phyloP scores from a whole-genome alignment of 441 rosid species.

The Iberis amara region DNA sequence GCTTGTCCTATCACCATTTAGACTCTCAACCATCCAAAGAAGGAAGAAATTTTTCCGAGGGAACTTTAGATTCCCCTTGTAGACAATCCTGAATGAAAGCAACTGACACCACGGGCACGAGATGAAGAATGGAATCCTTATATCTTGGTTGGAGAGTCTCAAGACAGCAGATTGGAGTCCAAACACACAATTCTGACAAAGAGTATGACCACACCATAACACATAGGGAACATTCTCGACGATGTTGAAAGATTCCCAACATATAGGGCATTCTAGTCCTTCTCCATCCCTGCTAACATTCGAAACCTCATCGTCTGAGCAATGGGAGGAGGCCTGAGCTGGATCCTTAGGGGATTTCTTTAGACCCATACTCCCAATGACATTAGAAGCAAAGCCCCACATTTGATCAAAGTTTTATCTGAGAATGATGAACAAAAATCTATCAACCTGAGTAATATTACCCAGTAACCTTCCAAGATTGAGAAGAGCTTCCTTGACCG shows the following conservation, averaged over 20 bases:
- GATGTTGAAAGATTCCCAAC: conserved; percentile 80
- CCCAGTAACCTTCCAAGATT: conserved; percentile 15
- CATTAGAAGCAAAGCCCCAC: conserved; percentile 66
- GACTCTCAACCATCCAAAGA: conserved; percentile 88
- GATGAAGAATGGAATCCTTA: conserved; percentile 64
- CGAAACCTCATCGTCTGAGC: conserved; percentile 64
- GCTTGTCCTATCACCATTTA: conserved; percentile 55
- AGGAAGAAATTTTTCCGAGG: conserved; percentile 73
- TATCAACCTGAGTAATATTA: conserved; percentile 11
- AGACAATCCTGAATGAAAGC: conserved; percentile 56
- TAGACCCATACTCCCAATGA: conserved; percentile 38
- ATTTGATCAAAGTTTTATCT: conserved; percentile 27
- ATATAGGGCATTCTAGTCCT: conserved; percentile 71
- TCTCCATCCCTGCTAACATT: conserved; percentile 47
- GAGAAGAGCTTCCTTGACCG: conserved; percentile 10
- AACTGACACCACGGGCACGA: conserved; percentile 83
- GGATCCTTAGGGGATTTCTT: conserved; percentile 34
- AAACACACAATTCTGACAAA: conserved; percentile 69
- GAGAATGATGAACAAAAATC: background rate
- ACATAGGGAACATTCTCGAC: conserved; percentile 83
- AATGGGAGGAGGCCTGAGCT: conserved; percentile 45
- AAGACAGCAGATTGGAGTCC: conserved; percentile 65
- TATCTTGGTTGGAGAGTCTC: conserved; percentile 49
- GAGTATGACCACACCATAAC: conserved; percentile 85
- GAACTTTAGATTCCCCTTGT: conserved; percentile 59